Evolutionary conservation across 345 rosid species (phyloP), one percentile per base, ranked within the genome.

Genomic region (sweet orange (Citrus sinensis)): DNA sequence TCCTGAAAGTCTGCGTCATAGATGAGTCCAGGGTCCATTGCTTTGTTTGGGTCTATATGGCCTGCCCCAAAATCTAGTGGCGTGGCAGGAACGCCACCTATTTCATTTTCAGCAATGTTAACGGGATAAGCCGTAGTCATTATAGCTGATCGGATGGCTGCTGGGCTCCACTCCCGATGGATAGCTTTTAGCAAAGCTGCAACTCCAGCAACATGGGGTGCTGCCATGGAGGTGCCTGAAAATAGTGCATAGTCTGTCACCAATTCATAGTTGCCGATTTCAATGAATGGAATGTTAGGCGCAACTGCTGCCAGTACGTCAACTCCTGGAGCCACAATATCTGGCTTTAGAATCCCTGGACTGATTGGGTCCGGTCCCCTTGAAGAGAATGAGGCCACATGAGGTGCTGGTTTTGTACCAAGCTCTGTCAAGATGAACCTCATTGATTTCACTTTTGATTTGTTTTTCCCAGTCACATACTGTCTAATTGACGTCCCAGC

Each of bases 321-420:
- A 20, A 79, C 80, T 7, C 89, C 89, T 1, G 90, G 90, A 68
- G 90, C 90, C 17, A 88, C 22, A 70, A 88, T 77, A 65, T 88
- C 89, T 6, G 89, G 90, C 66, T 83, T 88, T 19, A 88, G 78
- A 71, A 79, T 67, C 16, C 78, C 25, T 1, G 88, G 90, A 51
- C 9, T 87, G 25, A 87, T 76, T 4, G 84, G 86, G 25, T 87
- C 90, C 6, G 87, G 96, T 27, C 96, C 96, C 80, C 91, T 84
- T 13, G 94, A 92, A 20, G 96, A 91, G 82, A 89, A 93, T 39
- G 14, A 22, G 4, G 94, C 93, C 69, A 92, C 87, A 19, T 89
- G 70, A 16, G 98, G 94, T 27, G 96, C 89, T 54, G 88, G 86
- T 9, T 34, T 75, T 8, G 61, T 49, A 2, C 87, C 83, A 10